Conservation (phyloP, 1,139 yeast species). For the Geotrichum australiense region DNA sequence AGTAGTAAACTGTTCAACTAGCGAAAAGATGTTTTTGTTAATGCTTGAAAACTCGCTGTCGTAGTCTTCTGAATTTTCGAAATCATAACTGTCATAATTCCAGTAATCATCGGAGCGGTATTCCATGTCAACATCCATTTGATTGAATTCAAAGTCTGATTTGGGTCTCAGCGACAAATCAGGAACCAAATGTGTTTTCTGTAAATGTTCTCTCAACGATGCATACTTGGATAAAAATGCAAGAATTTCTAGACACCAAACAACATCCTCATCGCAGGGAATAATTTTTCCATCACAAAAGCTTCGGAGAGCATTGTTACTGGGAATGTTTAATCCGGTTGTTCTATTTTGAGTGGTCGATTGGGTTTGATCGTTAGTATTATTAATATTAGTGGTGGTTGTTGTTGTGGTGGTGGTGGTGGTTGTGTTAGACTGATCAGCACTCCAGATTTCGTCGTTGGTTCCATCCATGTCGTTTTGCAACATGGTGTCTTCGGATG, state of each 20-base stretch:
- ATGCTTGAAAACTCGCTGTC: slow-evolving; percentile 40
- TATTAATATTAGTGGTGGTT: background rate
- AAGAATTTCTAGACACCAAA: slow-evolving; percentile 84
- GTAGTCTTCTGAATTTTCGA: slow-evolving; percentile 40
- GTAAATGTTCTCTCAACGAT: slow-evolving; percentile 63
- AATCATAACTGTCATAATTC: slow-evolving; percentile 56
- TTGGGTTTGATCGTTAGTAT: slow-evolving; percentile 6
- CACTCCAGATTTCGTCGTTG: no score
- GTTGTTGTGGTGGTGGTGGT: slow-evolving; percentile 1
- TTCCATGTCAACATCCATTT: slow-evolving; percentile 19
- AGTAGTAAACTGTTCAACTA: slow-evolving; percentile 86
- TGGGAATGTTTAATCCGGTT: no score
- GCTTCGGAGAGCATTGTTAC: slow-evolving; percentile 37
- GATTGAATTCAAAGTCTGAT: slow-evolving; percentile 22
- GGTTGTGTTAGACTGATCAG: slow-evolving; percentile 8
- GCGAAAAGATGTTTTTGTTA: slow-evolving; percentile 68
- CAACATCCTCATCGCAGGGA: slow-evolving; percentile 87
- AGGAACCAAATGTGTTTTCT: slow-evolving; percentile 59
- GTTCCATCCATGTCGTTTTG: no score
- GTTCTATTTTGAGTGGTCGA: slow-evolving; percentile 6
- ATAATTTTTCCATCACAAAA: slow-evolving; percentile 71
- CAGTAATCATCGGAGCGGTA: slow-evolving; percentile 28
- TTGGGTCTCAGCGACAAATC: slow-evolving; percentile 33
- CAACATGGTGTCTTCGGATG: no score
- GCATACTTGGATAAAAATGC: slow-evolving; percentile 94